Conservation (phyloP, 257 asterid genomes). For the Mentha longifolia region DNA sequence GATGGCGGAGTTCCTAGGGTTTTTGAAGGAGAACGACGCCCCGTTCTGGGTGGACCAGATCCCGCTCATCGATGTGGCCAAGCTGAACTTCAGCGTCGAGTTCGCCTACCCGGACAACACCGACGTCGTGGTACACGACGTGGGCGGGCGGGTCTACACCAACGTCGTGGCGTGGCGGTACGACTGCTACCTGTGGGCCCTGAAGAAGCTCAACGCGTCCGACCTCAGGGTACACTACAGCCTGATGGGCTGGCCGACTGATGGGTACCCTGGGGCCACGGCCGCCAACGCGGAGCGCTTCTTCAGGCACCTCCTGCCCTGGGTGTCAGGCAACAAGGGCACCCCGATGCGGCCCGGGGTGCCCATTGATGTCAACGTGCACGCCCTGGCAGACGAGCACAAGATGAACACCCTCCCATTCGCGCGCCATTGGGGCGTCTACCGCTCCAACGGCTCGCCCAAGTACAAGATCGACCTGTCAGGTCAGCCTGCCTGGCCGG, state of each 20-base stretch:
- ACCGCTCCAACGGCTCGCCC: conserved; percentile 45
- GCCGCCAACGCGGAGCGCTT: conserved; percentile 38
- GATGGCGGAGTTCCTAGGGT: not conserved
- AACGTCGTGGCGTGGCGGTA: conserved; percentile 39
- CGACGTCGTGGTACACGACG: not conserved
- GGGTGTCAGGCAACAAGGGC: conserved; percentile 35
- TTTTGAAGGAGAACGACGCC: not conserved
- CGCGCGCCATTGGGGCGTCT: conserved; percentile 40
- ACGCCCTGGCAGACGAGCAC: conserved; percentile 42
- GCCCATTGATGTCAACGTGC: conserved; percentile 39
- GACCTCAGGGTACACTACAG: conserved; percentile 26
- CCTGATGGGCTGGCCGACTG: conserved; percentile 59
- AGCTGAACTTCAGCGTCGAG: conserved; percentile 31
- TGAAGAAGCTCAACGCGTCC: conserved; percentile 26
- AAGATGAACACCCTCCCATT: not conserved
- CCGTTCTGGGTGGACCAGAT: conserved; percentile 27
- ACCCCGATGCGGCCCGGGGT: conserved; percentile 48
- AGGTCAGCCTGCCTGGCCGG: conserved; percentile 7
- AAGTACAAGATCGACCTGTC: conserved; percentile 49
- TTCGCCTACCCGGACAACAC: conserved; percentile 34
- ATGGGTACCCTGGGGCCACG: conserved; percentile 40
- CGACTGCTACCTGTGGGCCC: conserved; percentile 49
- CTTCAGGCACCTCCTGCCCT: conserved; percentile 36
- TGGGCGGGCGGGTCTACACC: conserved; percentile 35
- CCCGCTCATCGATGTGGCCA: not conserved